These are phyloP conservation scores for Lomentospora prolificans DNA, from an alignment of 2,329 filamentous ascomycete species.

Conservation along the genomic window DNA sequence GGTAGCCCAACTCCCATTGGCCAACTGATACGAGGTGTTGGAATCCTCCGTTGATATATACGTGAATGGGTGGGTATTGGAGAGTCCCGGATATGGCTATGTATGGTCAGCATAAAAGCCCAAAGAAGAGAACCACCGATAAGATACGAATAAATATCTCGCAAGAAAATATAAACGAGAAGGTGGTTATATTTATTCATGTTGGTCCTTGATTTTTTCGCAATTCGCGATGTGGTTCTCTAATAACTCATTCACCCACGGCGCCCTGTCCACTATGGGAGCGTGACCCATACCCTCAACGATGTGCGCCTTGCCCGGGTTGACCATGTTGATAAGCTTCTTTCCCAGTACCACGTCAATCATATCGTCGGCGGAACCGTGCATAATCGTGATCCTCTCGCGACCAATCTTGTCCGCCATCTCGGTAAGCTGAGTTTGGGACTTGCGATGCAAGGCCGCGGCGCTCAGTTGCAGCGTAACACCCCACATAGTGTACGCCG, in stretches of 20 bases:
- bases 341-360: slow-evolving; percentile 61
- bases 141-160: too few species aligned
- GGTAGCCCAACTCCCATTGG: too few species aligned
- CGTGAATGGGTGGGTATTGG: too few species aligned
- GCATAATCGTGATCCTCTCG: slow-evolving; percentile 65
- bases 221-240: slow-evolving; percentile 45
- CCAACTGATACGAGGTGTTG: too few species aligned
- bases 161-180: slow-evolving; percentile 1
- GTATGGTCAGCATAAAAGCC: not conserved
- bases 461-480: slow-evolving; percentile 72
- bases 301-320: slow-evolving; percentile 51
- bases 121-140: not conserved
- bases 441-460: slow-evolving; percentile 72
- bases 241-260: slow-evolving; percentile 58
- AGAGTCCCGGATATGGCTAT: not conserved
- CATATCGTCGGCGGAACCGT: slow-evolving; percentile 71
- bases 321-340: slow-evolving; percentile 54
- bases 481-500: slow-evolving; percentile 52
- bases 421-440: slow-evolving; percentile 47
- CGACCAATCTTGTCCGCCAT: slow-evolving; percentile 56
- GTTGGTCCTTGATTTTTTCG: slow-evolving; percentile 27
- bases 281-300: slow-evolving; percentile 69
- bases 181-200: not conserved
- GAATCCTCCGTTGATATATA: too few species aligned
- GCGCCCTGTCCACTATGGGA: slow-evolving; percentile 58